Conservation (phyloP, 2,329 filamentous ascomycete genomes). For the Aspergillus puulaauensis region DNA sequence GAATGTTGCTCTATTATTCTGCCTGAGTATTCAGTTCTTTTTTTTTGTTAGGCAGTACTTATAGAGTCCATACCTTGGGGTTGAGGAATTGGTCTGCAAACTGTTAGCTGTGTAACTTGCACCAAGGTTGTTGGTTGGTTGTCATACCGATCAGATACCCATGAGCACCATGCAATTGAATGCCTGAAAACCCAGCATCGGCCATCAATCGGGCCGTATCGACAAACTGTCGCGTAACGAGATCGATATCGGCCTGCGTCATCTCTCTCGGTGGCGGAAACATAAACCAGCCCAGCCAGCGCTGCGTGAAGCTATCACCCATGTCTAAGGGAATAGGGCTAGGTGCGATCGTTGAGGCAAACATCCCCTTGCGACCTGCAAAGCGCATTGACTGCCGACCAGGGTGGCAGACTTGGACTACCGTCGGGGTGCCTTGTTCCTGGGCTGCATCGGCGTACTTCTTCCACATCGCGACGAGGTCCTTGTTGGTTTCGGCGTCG, state of each 20-base stretch:
- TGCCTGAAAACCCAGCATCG: slow-evolving; percentile 53
- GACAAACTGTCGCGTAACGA: slow-evolving; percentile 54
- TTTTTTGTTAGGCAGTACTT: not conserved
- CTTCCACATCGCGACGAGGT: slow-evolving; percentile 26
- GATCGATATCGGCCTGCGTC: slow-evolving; percentile 54
- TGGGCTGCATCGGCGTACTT: slow-evolving; percentile 33
- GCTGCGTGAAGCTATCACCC: slow-evolving; percentile 39
- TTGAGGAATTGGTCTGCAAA: slow-evolving; percentile 37
- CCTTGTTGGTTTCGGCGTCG: slow-evolving; percentile 16
- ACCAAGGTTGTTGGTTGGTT: slow-evolving; percentile 22
- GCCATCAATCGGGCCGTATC: slow-evolving; percentile 51
- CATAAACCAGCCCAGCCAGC: slow-evolving; percentile 25
- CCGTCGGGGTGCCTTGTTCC: slow-evolving; percentile 40
- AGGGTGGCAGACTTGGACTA: slow-evolving; percentile 48
- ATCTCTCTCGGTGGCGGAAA: slow-evolving; percentile 58
- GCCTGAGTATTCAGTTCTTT: not conserved
- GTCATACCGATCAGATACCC: slow-evolving; percentile 50
- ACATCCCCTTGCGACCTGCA: slow-evolving; percentile 38
- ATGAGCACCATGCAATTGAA: slow-evolving; percentile 55
- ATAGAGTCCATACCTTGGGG: slow-evolving; percentile 28
- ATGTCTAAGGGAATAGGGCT: slow-evolving; percentile 41
- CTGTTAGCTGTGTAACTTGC: not conserved
- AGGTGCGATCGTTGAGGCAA: slow-evolving; percentile 36
- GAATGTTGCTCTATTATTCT: slow-evolving; percentile 42
- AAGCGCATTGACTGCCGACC: slow-evolving; percentile 44